Conservation (phyloP, 495 filamentous ascomycete species). For the Neurospora sp. region DNA sequence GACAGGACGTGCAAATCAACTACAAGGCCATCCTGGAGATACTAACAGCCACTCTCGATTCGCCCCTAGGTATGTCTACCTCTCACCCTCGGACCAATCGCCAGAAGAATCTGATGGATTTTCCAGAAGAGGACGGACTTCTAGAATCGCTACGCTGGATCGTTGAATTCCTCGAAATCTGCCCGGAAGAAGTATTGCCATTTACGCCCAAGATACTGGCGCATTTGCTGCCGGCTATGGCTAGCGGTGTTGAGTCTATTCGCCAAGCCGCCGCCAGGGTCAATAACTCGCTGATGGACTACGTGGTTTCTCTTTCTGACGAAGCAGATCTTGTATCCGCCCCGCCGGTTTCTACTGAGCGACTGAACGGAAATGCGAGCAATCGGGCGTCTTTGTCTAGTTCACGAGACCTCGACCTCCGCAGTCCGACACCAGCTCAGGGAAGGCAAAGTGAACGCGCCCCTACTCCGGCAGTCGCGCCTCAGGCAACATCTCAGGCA, state of each 20-base stretch:
- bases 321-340: conserved; percentile 43
- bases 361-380: conserved; percentile 46
- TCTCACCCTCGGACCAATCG: neutral
- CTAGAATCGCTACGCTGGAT: conserved; percentile 91
- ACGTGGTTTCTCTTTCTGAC: conserved; percentile 83
- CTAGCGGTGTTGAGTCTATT: conserved; percentile 79
- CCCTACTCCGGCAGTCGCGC: conserved; percentile 33
- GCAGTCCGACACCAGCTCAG: conserved; percentile 45
- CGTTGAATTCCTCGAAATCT: conserved; percentile 92
- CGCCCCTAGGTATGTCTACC: conserved; percentile 53
- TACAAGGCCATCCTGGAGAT: conserved; percentile 87
- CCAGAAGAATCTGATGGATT: conserved; percentile 11
- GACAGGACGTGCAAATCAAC: conserved; percentile 93
- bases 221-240: conserved; percentile 89
- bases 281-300: conserved; percentile 80
- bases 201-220: conserved; percentile 88
- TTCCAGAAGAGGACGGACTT: conserved; percentile 74
- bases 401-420: conserved; percentile 40
- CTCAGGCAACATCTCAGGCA: conserved; percentile 10
- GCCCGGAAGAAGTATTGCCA: conserved; percentile 90
- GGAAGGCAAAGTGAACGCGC: conserved; percentile 20
- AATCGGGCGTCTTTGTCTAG: conserved; percentile 42
- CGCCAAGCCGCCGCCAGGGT: conserved; percentile 79
- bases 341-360: conserved; percentile 34
- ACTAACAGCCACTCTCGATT: conserved; percentile 80